Base-by-base conservation (phyloP, 1,284 basidiomycete genomes). In the Lignosus rhinocerotis region DNA sequence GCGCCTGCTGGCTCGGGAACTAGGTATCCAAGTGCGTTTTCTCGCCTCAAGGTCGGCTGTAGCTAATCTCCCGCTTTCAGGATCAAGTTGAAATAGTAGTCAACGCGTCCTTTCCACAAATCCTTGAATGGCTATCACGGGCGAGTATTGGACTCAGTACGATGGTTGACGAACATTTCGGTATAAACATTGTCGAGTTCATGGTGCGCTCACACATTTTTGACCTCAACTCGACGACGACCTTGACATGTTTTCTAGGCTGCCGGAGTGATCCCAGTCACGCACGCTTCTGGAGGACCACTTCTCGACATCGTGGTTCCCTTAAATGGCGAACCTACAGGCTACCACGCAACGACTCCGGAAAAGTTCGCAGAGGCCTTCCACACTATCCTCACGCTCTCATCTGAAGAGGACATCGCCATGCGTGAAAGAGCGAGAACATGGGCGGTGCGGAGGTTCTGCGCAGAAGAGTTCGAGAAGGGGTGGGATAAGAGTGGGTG, bases 161-260 rank as follows among this genome's bases (percentile, higher is more conserved):
- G 4, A 99, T 99, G 96, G 85, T 96, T 1, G 96, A 99, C 70
- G 97, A 99, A 73, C 96, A 99, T 72, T 99, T 99, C 67, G 97
- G 97, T 1, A 99, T 99, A 72, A 97, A 96, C 67, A 84, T 99
- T 17, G 96, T 99, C 8, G 96, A 99, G 72, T 96, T 93, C 67
- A 96, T 98, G 96, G 94, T 92, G 53, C 57, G 84, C 72, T 25
- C 2, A 25, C 25, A 25, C 36, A 41, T 6, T 53, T 47, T 25
- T 6, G 7, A 25, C 67, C 54, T 6, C 25, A 21, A 50, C 25
- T 58, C 14, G 19, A 46, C 63, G 14, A 50, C 19, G 1, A 21
- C 41, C 9, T 17, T 7, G 11, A 25, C 25, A 17, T 39, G 17
- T 34, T 45, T 36, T 47, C 1, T 64, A 96, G 94, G 94, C 95